phyloP scores from a whole-genome alignment of 495 filamentous ascomycete species.

The Podospora australis region DNA sequence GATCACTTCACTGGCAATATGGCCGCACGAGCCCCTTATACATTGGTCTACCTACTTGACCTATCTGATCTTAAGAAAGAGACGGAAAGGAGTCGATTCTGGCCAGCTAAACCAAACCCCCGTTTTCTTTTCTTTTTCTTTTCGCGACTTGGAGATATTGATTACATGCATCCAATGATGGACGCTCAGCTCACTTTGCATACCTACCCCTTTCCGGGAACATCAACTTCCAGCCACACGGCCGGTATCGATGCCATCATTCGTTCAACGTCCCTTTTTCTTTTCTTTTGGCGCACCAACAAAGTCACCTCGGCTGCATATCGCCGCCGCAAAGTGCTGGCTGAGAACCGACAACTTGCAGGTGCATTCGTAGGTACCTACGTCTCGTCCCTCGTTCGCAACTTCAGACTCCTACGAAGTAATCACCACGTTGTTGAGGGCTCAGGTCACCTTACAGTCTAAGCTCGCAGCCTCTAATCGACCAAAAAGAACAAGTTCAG shows the following conservation, averaged over 20 bases:
- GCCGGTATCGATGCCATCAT: too few relatives aligned
- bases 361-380: too few relatives aligned
- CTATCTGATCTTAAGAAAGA: too few relatives aligned
- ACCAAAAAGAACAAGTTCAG: background rate
- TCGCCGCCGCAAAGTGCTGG: background rate
- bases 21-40: background rate
- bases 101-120: too few relatives aligned
- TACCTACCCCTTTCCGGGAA: background rate
- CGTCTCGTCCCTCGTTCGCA: too few relatives aligned
- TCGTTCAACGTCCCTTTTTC: too few relatives aligned
- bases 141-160: background rate
- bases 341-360: background rate
- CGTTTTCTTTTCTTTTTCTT: background rate
- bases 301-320: background rate
- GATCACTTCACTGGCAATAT: background rate
- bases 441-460: too few relatives aligned
- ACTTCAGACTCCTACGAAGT: too few relatives aligned
- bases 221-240: background rate
- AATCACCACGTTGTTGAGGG: too few relatives aligned
- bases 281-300: too few relatives aligned
- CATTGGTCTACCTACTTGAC: background rate
- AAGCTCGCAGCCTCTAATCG: too few relatives aligned
- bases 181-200: background rate
- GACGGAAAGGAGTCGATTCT: background rate
- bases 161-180: background rate